Evolutionary conservation across 208 protist genomes (phyloP).

Genomic region (Acanthamoeba lenticulata): DNA sequence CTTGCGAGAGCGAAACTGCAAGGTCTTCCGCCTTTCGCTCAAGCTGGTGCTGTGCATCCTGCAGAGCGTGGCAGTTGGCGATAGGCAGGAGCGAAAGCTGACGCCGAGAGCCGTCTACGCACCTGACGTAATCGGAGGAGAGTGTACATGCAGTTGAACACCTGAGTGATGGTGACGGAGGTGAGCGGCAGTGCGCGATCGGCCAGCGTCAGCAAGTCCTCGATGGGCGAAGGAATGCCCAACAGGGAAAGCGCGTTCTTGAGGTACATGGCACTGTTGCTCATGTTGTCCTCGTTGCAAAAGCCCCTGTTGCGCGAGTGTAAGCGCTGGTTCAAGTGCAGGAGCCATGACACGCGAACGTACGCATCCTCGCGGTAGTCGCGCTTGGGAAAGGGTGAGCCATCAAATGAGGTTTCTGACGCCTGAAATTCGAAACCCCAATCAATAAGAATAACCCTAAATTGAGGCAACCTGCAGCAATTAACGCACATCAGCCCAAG

Average conservation of each 20-base stretch:
- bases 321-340: not conserved
- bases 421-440: not conserved
- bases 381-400: not conserved
- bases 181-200: not conserved
- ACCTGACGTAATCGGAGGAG: constrained; percentile 32
- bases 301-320: not conserved
- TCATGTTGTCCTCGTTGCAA: constrained; percentile 26
- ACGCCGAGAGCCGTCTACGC: not conserved
- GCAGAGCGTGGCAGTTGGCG: too few species aligned
- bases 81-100: not conserved
- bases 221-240: not conserved
- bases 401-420: not conserved
- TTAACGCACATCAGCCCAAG: not conserved
- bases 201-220: not conserved
- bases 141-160: constrained; percentile 49
- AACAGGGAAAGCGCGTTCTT: constrained; percentile 27
- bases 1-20: not conserved
- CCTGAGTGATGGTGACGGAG: not conserved
- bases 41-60: constrained; percentile 4
- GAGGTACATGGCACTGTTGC: constrained; percentile 47
- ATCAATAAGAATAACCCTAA: not conserved
- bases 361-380: not conserved
- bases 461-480: not conserved
- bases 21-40: constrained; percentile 25
- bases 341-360: not conserved